These are phyloP conservation scores for Metschnikowia lochheadii DNA, from an alignment of 805 yeast genomes.

Conservation along the genomic window DNA sequence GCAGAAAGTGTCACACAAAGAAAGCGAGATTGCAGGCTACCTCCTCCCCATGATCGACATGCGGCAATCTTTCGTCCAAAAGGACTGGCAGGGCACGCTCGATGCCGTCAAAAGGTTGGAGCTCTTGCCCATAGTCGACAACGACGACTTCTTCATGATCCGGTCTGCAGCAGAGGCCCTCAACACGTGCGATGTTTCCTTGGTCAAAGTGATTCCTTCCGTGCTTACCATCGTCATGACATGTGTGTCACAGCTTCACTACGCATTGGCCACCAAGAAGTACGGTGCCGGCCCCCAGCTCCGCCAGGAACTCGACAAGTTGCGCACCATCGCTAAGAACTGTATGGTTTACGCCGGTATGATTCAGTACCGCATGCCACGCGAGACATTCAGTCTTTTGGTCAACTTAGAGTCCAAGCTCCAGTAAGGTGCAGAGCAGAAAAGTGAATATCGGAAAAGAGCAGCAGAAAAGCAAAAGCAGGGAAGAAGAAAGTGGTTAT, in stretches of 20 bases:
- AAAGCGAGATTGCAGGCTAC: constrained; percentile 60
- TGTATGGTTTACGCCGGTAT: constrained; percentile 95
- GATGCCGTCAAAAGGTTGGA: constrained; percentile 54
- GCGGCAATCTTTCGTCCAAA: constrained; percentile 51
- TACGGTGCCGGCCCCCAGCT: constrained; percentile 46
- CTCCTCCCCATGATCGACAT: constrained; percentile 67
- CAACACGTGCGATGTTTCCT: constrained; percentile 57
- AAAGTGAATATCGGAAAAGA: no score
- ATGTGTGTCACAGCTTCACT: constrained; percentile 57
- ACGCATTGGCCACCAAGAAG: constrained; percentile 39
- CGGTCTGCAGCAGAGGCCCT: constrained; percentile 60
- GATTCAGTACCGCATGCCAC: constrained; percentile 89
- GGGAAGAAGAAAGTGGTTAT: no score
- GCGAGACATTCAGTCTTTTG: constrained; percentile 71
- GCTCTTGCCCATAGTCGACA: constrained; percentile 56
- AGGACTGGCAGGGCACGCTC: constrained; percentile 58
- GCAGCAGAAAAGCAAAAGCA: no score
- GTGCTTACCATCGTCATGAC: constrained; percentile 79
- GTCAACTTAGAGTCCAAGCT: constrained; percentile 56
- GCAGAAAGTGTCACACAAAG: constrained; percentile 48
- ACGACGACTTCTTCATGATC: constrained; percentile 51
- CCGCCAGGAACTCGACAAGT: constrained; percentile 47
- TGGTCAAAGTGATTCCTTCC: constrained; percentile 76
- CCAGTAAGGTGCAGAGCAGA: neutral
- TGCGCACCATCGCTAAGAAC: constrained; percentile 65